phyloP scores from a whole-genome alignment of 2,329 filamentous ascomycete genomes.

The Metarhizium humberi region DNA sequence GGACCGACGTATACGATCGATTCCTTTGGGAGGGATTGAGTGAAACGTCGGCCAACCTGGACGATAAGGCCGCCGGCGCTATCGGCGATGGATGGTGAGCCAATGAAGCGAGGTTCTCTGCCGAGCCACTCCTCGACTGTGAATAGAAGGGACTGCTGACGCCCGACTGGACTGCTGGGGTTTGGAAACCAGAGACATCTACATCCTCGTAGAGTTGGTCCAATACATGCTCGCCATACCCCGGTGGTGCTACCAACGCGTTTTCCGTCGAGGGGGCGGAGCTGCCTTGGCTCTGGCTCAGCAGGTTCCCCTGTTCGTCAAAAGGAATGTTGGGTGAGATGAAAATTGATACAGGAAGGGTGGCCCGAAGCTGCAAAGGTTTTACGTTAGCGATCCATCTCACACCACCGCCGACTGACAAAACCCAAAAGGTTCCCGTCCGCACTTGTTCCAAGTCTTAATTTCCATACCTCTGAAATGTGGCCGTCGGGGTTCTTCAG shows the following conservation, averaged over 20 bases:
- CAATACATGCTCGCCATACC: conserved; percentile 82
- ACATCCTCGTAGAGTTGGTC: conserved; percentile 88
- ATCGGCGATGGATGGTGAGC: conserved; percentile 19
- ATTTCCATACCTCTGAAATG: conserved; percentile 63
- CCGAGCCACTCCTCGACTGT: conserved; percentile 64
- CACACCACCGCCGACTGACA: background rate
- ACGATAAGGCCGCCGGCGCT: conserved; percentile 48
- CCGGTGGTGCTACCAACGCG: conserved; percentile 69
- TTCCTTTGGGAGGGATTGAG: conserved; percentile 37
- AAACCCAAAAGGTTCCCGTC: background rate
- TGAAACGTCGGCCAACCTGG: conserved; percentile 61
- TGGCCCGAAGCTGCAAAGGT: conserved; percentile 61
- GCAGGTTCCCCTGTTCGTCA: conserved; percentile 75
- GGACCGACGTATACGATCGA: conserved; percentile 35
- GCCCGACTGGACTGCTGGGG: conserved; percentile 61
- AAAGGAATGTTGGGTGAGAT: conserved; percentile 90
- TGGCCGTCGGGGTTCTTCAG: conserved; percentile 94
- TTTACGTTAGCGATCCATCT: background rate
- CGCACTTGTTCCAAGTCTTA: background rate
- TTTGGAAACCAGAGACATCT: conserved; percentile 72
- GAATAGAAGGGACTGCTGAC: conserved; percentile 71
- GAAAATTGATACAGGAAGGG: conserved; percentile 84
- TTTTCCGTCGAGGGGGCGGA: conserved; percentile 40
- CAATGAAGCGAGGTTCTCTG: conserved; percentile 63
- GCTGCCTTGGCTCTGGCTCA: conserved; percentile 47